phyloP scores from a whole-genome alignment of 495 filamentous ascomycete genomes.

The Penicillium alfredii region DNA sequence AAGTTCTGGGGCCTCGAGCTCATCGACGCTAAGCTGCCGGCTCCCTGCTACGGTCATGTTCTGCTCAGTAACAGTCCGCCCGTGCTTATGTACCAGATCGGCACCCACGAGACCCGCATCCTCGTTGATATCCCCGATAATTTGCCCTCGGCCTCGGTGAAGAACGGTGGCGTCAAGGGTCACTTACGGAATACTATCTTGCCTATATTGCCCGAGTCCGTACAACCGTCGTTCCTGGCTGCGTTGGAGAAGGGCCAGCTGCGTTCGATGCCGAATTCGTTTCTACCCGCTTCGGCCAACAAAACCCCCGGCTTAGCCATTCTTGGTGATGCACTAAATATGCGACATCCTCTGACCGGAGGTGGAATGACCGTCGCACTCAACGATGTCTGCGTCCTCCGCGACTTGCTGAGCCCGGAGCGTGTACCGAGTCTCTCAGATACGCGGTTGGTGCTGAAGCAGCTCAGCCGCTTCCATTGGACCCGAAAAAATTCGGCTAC shows the following conservation, averaged over 20 bases:
- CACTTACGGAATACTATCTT: slow-evolving; percentile 74
- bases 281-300: slow-evolving; percentile 70
- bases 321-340: slow-evolving; percentile 89
- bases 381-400: slow-evolving; percentile 76
- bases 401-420: slow-evolving; percentile 60
- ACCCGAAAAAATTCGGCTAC: slow-evolving; percentile 69
- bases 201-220: slow-evolving; percentile 64
- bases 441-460: slow-evolving; percentile 52
- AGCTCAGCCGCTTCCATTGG: slow-evolving; percentile 83
- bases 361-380: slow-evolving; percentile 96
- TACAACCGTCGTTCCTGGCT: slow-evolving; percentile 65
- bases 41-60: slow-evolving; percentile 74
- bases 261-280: slow-evolving; percentile 88
- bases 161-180: slow-evolving; percentile 72
- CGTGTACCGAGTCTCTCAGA: slow-evolving; percentile 64
- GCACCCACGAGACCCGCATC: slow-evolving; percentile 85
- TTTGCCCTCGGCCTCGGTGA: slow-evolving; percentile 60
- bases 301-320: slow-evolving; percentile 70
- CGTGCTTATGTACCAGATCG: slow-evolving; percentile 94
- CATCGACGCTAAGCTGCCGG: slow-evolving; percentile 74
- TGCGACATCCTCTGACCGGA: slow-evolving; percentile 91
- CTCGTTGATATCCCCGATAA: slow-evolving; percentile 86
- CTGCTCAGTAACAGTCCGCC: slow-evolving; percentile 70
- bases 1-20: slow-evolving; percentile 93
- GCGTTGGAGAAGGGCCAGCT: slow-evolving; percentile 71